These are phyloP conservation scores for Coniosporium uncinatum DNA, from an alignment of 2,329 filamentous ascomycete species.

Conservation along the genomic window DNA sequence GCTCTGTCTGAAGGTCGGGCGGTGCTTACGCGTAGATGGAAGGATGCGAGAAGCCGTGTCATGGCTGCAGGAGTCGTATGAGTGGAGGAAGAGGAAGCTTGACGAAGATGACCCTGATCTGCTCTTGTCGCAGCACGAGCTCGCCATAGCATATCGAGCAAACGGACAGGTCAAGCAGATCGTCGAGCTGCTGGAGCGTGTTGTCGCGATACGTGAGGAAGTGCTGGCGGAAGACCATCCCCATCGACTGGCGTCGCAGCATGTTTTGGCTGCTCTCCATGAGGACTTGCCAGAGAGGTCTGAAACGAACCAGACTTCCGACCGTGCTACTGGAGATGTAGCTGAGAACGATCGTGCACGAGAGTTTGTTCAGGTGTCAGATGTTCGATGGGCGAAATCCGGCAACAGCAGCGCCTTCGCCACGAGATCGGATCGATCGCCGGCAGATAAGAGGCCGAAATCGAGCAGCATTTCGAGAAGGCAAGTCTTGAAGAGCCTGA, in stretches of 20 bases:
- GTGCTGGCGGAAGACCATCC: conserved; percentile 7
- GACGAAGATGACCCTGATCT: conserved; percentile 1
- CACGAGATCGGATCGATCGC: too few species aligned
- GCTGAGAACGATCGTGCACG: too few species aligned
- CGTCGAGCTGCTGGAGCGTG: conserved; percentile 7
- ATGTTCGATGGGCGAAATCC: too few species aligned
- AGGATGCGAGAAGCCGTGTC: conserved; percentile 7
- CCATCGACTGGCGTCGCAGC: conserved; percentile 6
- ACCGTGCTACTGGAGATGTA: too few species aligned
- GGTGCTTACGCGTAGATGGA: conserved; percentile 6
- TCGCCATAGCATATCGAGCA: conserved; percentile 5
- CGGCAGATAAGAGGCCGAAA: too few species aligned
- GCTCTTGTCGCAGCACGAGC: conserved; percentile 1
- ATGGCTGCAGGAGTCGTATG: conserved; percentile 7
- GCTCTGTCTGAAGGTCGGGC: conserved; percentile 7
- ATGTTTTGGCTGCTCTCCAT: conserved; percentile 8
- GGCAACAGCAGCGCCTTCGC: too few species aligned
- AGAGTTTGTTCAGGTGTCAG: too few species aligned
- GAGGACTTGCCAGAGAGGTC: too few species aligned
- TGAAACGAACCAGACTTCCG: too few species aligned
- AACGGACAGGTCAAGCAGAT: conserved; percentile 6
- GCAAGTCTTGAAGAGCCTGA: too few species aligned
- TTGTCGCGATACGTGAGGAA: conserved; percentile 4
- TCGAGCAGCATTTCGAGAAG: too few species aligned
- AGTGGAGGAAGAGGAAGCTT: conserved; percentile 6